Base-by-base conservation (phyloP, 1,284 basidiomycete genomes). In the Rhodotorula sp. region DNA sequence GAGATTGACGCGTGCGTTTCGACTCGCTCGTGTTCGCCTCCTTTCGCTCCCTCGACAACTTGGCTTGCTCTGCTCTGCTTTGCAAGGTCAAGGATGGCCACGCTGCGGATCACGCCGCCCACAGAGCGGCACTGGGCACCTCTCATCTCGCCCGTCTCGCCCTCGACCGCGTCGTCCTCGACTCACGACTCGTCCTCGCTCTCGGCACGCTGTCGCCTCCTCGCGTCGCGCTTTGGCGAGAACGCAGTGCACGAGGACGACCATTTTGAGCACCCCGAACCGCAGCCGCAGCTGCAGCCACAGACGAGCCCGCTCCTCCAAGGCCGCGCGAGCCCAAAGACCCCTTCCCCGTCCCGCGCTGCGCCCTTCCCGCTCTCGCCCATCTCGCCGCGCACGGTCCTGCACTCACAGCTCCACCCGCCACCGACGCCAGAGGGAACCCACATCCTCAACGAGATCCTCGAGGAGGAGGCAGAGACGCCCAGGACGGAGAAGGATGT, bases 231-330 rank as follows among this genome's bases (percentile, higher is more conserved):
- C 11, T 44, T 68, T n/a, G 70, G 70, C 24, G 47, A 51, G 22
- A 59, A 52, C 24, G 70, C 70, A 15, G 62, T 65, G 2, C 52
- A 60, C 29, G 58, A 62, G n/a, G 70, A 68, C 54, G 49, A 36
- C 1, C 36, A 53, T 20, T 64, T 59, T 13, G 49, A 29, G 44
- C 44, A 59, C 27, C n/a, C 39, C 39, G 39, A 58, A 27, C 44
- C 53, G 8, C 15, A 44, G 46, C 27, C 9, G 11, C 60, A n/a
- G n/a, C n/a, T n/a, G n/a, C n/a, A n/a, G n/a, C n/a, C n/a, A n/a
- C n/a, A n/a, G 17, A n/a, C 32, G 29, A 44, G 46, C 27, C 9
- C 17, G 56, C n/a, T 39, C 24, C 32, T 34, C 9, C 44, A 48
- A 7, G 22, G 24, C 27, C 15, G 44, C 29, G 19, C 52, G 29